A percentile compares a stretch with the other conserved stretches of the same genome.
These are phyloP conservation scores for Aureobasidium sp. DNA, from an alignment of 2,329 filamentous ascomycete genomes.

Conservation along the genomic window DNA sequence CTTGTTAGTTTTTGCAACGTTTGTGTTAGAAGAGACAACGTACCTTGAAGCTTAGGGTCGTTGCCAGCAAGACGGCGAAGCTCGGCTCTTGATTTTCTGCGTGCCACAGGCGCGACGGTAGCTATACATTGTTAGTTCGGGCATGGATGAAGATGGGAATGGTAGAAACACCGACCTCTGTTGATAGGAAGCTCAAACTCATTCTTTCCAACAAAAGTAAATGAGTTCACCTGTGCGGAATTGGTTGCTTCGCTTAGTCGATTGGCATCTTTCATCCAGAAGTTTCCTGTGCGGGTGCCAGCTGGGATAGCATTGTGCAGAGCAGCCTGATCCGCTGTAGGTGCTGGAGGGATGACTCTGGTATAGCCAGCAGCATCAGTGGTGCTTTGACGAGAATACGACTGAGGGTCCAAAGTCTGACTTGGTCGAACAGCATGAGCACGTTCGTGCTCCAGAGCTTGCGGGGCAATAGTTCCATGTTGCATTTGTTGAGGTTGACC, in stretches of 20 bases:
- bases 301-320: slow-evolving; percentile 23
- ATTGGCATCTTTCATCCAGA: slow-evolving; percentile 34
- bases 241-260: slow-evolving; percentile 35
- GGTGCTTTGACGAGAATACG: not conserved
- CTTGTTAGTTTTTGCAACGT: not conserved
- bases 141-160: too few species aligned
- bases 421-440: not conserved
- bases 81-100: slow-evolving; percentile 38
- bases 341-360: slow-evolving; percentile 1
- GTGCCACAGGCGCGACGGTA: slow-evolving; percentile 33
- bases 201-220: slow-evolving; percentile 35
- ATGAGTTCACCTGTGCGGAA: slow-evolving; percentile 35
- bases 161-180: slow-evolving; percentile 31
- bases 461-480: slow-evolving; percentile 23
- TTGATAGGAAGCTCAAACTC: slow-evolving; percentile 35
- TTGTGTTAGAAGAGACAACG: not conserved
- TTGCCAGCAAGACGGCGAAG: slow-evolving; percentile 34
- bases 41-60: slow-evolving; percentile 31
- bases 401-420: not conserved
- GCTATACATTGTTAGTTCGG: slow-evolving; percentile 22
- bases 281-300: slow-evolving; percentile 27
- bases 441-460: slow-evolving; percentile 21
- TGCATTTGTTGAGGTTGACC: slow-evolving; percentile 14
- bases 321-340: slow-evolving; percentile 19
- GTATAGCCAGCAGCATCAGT: not conserved